These are phyloP conservation scores for Phyllosticta citrichinensis DNA, from an alignment of 2,329 filamentous ascomycete genomes.

Conservation along the genomic window DNA sequence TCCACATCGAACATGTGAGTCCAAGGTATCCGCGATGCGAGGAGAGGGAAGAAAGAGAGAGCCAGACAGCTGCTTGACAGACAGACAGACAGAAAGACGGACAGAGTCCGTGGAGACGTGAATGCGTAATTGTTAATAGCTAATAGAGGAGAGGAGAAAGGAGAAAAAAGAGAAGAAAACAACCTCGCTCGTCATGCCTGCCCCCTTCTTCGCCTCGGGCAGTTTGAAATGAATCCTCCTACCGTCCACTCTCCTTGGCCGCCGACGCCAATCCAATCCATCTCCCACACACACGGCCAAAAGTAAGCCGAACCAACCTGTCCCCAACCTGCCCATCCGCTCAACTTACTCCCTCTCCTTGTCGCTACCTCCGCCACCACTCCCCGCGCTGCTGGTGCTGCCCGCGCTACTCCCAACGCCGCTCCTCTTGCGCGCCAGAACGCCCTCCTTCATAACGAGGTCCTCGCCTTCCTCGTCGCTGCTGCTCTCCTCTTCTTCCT, in stretches of 20 bases:
- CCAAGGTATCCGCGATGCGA: too few species aligned
- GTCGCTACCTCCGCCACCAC: neutral
- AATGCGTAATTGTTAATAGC: too few species aligned
- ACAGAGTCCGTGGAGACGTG: too few species aligned
- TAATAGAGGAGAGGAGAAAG: neutral
- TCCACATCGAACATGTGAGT: too few species aligned
- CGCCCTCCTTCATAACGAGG: conserved; percentile 5
- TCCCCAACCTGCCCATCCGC: neutral
- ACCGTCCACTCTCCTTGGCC: too few species aligned
- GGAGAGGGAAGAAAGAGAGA: too few species aligned
- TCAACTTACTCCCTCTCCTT: neutral
- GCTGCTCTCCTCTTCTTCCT: neutral
- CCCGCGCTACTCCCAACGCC: neutral
- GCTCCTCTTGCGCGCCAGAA: neutral
- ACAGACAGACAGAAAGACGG: too few species aligned
- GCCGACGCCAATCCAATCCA: too few species aligned
- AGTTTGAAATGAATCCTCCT: neutral
- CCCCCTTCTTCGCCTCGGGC: neutral
- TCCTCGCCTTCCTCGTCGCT: conserved; percentile 3
- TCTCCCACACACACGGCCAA: neutral
- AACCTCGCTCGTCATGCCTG: neutral
- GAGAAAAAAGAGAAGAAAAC: neutral
- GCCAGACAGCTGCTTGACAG: too few species aligned
- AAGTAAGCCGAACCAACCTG: neutral
- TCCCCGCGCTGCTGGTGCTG: conserved; percentile 1